Evolutionary conservation across 1,284 basidiomycete species (phyloP), one percentile per base, ranked within the genome.

Genomic region (Athelia psychrophila): DNA sequence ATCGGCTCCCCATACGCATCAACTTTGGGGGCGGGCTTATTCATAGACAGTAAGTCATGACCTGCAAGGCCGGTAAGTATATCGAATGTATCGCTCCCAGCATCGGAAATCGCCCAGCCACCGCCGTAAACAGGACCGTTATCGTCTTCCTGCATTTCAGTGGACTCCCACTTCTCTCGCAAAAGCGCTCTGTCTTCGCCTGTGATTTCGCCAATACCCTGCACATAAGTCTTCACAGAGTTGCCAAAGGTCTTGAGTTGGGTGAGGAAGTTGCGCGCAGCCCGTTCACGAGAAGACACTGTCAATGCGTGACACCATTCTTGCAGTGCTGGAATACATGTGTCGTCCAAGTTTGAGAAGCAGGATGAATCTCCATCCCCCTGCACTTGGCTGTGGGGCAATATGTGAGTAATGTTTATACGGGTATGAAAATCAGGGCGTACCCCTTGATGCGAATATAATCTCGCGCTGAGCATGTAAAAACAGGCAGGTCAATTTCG

Each of bases 401-500:
- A 32, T 38, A 24, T 48, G 40, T 32, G 30, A 47, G 48, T 49
- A 54, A 51, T 56, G 51, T 54, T 6, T 42, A 42, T 9, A 18
- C 18, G 8, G 44, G n/a, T 22, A 36, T 15, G 33, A 19, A 15
- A 27, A 42, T n/a, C n/a, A n/a, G n/a, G n/a, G n/a, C 35, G 50
- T 68, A 48, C 56, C 79, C 72, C 56, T 73, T 79, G 25, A 82
- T 59, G 42, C 80, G 69, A 24, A 83, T 74, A 57, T 85, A 84
- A 60, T 86, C 82, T 15, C 82, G 74, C 24, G 80, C 76, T 1
- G 81, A 84, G 52, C 74, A 77, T 6, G 81, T 82, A 64, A 84
- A 84, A 12, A 83, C 81, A 3, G 83, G 83, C 3, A 84, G 71
- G 53, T 84, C 71, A 50, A 84, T 82, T 1, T 71, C 73, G 22